Conservation (phyloP, 208 protist genomes). For the Trichomonas tenax region DNA sequence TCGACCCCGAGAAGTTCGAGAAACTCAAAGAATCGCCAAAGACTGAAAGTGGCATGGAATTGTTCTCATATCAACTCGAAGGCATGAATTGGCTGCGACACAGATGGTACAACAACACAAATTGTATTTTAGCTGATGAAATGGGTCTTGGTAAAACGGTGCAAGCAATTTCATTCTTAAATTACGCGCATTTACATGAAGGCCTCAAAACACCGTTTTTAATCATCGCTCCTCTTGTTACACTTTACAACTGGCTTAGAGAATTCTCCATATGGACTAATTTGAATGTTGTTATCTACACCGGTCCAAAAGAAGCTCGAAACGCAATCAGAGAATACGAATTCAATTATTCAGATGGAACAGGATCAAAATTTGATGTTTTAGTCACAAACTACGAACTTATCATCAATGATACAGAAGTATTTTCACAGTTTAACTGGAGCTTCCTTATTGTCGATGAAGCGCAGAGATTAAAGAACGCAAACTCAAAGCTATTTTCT, state of each 20-base stretch:
- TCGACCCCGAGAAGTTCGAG: not conserved
- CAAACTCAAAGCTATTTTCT: not conserved
- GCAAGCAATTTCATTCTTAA: not conserved
- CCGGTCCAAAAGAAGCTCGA: not conserved
- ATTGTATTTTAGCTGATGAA: conserved; percentile 39
- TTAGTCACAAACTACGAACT: conserved; percentile 27
- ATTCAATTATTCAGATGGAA: not conserved
- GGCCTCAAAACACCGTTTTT: conserved; percentile 45
- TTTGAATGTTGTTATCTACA: conserved; percentile 16
- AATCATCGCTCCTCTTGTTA: conserved; percentile 55
- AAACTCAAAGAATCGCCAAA: not conserved
- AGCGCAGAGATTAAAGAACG: conserved; percentile 41
- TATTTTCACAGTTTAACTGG: conserved; percentile 28
- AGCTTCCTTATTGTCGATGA: conserved; percentile 38
- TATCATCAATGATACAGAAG: conserved; percentile 26
- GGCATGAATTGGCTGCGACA: conserved; percentile 42
- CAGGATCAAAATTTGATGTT: not conserved
- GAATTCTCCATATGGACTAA: conserved; percentile 42
- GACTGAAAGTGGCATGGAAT: not conserved
- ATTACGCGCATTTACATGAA: not conserved
- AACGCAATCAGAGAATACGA: not conserved
- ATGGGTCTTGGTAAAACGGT: conserved; percentile 43
- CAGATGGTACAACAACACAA: conserved; percentile 33
- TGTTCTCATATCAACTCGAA: conserved; percentile 39
- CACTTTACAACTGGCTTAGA: conserved; percentile 37